These are phyloP conservation scores for Hymenoscyphus fraxineus DNA, from an alignment of 2,329 filamentous ascomycete genomes.

Conservation along the genomic window DNA sequence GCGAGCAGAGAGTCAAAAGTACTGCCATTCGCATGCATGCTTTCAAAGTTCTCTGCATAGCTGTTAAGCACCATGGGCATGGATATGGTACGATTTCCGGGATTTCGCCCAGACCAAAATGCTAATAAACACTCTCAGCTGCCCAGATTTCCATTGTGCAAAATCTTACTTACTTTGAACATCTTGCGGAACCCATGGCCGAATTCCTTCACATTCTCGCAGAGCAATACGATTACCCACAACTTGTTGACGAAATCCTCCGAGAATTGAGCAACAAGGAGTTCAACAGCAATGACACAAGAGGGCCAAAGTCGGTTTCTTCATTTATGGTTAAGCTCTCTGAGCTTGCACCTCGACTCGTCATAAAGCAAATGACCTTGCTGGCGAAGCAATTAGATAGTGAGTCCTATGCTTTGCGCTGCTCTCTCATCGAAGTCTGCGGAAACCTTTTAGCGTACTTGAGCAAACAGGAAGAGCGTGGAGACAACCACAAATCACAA, in stretches of 20 bases:
- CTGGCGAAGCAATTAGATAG: slow-evolving; percentile 93
- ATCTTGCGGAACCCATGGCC: slow-evolving; percentile 98
- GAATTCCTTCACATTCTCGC: slow-evolving; percentile 94
- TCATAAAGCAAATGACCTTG: slow-evolving; percentile 97
- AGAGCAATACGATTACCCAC: slow-evolving; percentile 96
- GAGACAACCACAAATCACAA: slow-evolving; percentile 90
- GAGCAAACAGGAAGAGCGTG: slow-evolving; percentile 84
- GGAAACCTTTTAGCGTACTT: slow-evolving; percentile 91
- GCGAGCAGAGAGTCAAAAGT: slow-evolving; percentile 85
- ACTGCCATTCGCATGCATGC: slow-evolving; percentile 91
- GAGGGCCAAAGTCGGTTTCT: slow-evolving; percentile 93
- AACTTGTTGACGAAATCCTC: slow-evolving; percentile 88
- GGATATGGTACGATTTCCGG: slow-evolving; percentile 67
- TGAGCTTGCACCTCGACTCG: slow-evolving; percentile 82
- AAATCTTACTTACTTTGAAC: slow-evolving; percentile 96
- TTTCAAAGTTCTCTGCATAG: slow-evolving; percentile 94
- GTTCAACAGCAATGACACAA: slow-evolving; percentile 94
- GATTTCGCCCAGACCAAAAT: slow-evolving; percentile 8
- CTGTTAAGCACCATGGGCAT: slow-evolving; percentile 96
- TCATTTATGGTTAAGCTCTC: slow-evolving; percentile 91
- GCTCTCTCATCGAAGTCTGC: slow-evolving; percentile 92
- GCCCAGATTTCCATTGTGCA: slow-evolving; percentile 98
- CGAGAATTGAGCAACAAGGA: slow-evolving; percentile 96
- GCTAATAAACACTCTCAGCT: slow-evolving; percentile 49
- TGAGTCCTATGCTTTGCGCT: slow-evolving; percentile 93